Evolutionary conservation across 1,284 basidiomycete species (phyloP).

Genomic region (Ceratobasidium sp.): DNA sequence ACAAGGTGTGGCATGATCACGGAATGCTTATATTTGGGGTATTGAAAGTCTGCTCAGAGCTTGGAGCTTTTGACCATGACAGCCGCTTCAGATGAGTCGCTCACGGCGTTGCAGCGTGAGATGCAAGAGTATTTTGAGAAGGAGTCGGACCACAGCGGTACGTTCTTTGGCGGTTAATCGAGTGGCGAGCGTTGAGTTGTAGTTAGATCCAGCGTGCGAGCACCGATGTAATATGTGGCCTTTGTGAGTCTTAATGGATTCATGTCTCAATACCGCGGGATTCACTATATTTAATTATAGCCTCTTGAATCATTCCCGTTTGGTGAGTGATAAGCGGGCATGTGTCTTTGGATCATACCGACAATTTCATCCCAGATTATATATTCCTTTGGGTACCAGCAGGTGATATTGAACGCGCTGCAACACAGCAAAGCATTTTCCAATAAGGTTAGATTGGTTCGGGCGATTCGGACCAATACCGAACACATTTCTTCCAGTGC

Average conservation of each 20-base stretch:
- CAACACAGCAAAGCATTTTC: slow-evolving; percentile 72
- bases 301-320: slow-evolving; percentile 77
- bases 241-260: slow-evolving; percentile 65
- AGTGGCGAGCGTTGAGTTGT: not conserved
- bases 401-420: slow-evolving; percentile 75
- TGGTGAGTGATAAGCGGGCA: slow-evolving; percentile 55
- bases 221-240: slow-evolving; percentile 76
- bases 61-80: slow-evolving; percentile 75
- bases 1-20: slow-evolving; percentile 63
- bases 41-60: slow-evolving; percentile 57
- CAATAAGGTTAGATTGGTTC: slow-evolving; percentile 62
- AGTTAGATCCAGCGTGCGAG: slow-evolving; percentile 65
- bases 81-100: slow-evolving; percentile 65
- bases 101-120: slow-evolving; percentile 70
- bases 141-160: slow-evolving; percentile 67
- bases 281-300: slow-evolving; percentile 55
- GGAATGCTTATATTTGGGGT: not conserved
- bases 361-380: slow-evolving; percentile 60
- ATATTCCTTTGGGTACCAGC: slow-evolving; percentile 86
- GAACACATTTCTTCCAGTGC: slow-evolving; percentile 60
- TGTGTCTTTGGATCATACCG: no score
- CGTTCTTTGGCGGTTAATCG: slow-evolving; percentile 17
- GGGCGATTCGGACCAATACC: not conserved
- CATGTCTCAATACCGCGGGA: slow-evolving; percentile 47
- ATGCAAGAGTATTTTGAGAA: slow-evolving; percentile 68